phyloP scores from a whole-genome alignment of 208 protist species.

The Acanthamoeba lenticulata region DNA sequence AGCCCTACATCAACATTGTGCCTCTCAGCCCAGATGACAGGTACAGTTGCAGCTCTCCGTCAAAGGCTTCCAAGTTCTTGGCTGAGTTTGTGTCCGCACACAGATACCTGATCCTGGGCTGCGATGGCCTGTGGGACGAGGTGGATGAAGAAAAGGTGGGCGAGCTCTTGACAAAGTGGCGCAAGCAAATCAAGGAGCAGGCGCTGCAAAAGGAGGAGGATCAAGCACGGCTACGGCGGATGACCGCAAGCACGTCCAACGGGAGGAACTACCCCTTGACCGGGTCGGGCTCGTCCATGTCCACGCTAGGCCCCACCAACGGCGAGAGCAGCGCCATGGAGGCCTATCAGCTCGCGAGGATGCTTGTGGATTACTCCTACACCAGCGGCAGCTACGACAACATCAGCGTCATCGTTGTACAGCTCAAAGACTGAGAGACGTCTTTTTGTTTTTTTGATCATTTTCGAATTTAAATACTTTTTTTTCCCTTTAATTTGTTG shows the following conservation, averaged over 20 bases:
- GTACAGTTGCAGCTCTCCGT: not conserved
- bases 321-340: not conserved
- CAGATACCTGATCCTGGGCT: constrained; percentile 5
- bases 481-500: too few relatives aligned
- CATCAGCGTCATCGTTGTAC: constrained; percentile 29
- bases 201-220: not conserved
- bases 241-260: not conserved
- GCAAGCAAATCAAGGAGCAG: constrained; percentile 12
- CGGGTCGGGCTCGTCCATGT: not conserved
- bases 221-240: not conserved
- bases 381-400: constrained; percentile 25
- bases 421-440: not conserved
- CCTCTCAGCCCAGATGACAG: not conserved
- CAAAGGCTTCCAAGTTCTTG: not conserved
- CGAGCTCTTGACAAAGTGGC: not conserved
- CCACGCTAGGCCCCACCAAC: not conserved
- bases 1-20: constrained; percentile 30
- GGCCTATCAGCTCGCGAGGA: not conserved
- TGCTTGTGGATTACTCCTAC: not conserved
- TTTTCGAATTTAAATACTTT: too few relatives aligned
- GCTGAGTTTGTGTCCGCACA: not conserved
- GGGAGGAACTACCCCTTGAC: not conserved
- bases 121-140: constrained; percentile 39
- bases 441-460: too few relatives aligned
- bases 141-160: not conserved